Percentiles rank a stretch among this genome's conserved stretches.
These are phyloP conservation scores for Globisporangium splendens DNA, from an alignment of 352 stramenopile genomes.

Conservation along the genomic window DNA sequence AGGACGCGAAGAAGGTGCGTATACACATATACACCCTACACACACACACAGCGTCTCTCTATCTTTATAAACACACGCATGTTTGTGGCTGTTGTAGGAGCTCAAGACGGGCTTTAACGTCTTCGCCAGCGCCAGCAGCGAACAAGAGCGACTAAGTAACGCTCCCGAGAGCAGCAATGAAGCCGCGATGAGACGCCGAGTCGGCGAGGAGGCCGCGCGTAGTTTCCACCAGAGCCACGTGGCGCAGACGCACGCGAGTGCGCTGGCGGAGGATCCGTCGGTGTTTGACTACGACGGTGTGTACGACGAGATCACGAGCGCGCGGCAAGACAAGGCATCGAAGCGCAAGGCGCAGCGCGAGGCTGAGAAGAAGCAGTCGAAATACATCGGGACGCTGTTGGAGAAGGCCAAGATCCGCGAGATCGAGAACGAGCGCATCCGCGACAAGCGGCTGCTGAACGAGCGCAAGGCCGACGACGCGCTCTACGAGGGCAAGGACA, in stretches of 20 bases:
- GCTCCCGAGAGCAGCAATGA: background rate
- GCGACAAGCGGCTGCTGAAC: slow-evolving; percentile 80
- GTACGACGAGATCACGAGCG: slow-evolving; percentile 83
- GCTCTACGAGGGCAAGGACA: slow-evolving; percentile 84
- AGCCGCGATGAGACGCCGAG: slow-evolving; percentile 20
- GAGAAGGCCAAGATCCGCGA: slow-evolving; percentile 88
- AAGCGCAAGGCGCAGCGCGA: slow-evolving; percentile 46
- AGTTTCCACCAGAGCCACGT: slow-evolving; percentile 52
- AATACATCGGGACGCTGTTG: slow-evolving; percentile 90
- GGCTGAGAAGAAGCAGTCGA: slow-evolving; percentile 67
- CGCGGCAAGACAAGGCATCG: slow-evolving; percentile 28
- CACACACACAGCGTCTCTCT: background rate
- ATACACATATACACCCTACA: background rate
- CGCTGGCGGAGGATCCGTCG: slow-evolving; percentile 68
- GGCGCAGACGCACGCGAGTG: slow-evolving; percentile 45
- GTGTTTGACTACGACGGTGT: slow-evolving; percentile 91
- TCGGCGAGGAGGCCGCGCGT: slow-evolving; percentile 44
- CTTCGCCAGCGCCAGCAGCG: slow-evolving; percentile 3
- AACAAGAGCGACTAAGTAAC: background rate
- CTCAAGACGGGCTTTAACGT: slow-evolving; percentile 15
- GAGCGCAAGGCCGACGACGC: slow-evolving; percentile 83
- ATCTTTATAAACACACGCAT: background rate
- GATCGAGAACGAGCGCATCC: slow-evolving; percentile 87
- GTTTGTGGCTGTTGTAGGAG: background rate
- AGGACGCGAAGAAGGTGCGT: slow-evolving; percentile 11